Base-by-base conservation (phyloP, 2,329 filamentous ascomycete species). In the Plenodomus lindquistii region DNA sequence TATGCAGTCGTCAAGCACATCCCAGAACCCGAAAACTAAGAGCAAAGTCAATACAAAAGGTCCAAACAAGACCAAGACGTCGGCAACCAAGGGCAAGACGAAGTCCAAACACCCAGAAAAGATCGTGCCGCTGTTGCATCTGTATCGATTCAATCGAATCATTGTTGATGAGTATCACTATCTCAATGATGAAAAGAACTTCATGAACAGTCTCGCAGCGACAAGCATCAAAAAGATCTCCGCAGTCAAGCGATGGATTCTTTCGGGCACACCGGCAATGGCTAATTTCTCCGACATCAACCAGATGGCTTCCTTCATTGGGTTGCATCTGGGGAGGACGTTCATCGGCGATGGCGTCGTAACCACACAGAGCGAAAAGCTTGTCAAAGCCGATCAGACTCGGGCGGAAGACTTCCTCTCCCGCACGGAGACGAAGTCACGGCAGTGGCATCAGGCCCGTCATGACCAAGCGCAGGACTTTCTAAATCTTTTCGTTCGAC, bases 131-230 rank as follows among this genome's bases (percentile, higher is more conserved):
- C 39, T 83, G 0, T 60, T 88, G 1, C 83, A 87, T 50, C 77
- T 84, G 57, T 87, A 87, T 60, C 66, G 72, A 2, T 88, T 82
- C 63, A 80, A 81, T 45, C 76, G 85, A 5, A 49, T 88, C 0
- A 77, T 88, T 2, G 73, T 87, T 1, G 85, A 88, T 51, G 85
- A 88, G 55, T 87, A 83, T 55, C 82, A 84, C 1, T 85, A 86
- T 52, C 70, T 81, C 4, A 73, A 75, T 17, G 56, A 37, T 61
- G 71, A 15, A 65, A 76, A 41, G 69, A 75, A 50, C 20, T 43
- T 52, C 3, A 48, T 52, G 4, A 66, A 57, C 18, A 41, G 52
- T 19, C 19, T 62, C 1, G 50, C 61, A 1, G 63, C 60, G 1
- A 63, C 74, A 0, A 71, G 74, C 0, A 67, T 84, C 4, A 69